Evolutionary conservation across 2,329 filamentous ascomycete genomes (phyloP), one percentile per base, ranked within the genome.

Genomic region (Diaporthe caulivora): DNA sequence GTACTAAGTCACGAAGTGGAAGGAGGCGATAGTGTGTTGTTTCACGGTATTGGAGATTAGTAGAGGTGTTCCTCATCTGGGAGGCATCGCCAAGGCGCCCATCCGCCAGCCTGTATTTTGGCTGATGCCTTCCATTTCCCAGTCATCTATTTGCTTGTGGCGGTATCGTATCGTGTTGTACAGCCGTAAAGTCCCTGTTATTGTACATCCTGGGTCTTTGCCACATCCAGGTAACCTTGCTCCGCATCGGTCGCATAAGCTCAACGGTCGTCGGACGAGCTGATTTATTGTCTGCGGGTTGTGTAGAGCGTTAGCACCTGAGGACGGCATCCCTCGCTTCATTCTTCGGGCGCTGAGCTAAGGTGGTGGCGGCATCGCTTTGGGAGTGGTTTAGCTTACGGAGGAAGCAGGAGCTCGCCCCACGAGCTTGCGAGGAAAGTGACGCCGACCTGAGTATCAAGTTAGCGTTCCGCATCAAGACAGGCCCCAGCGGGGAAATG

Each of bases 351-450:
- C 9, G 62, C 34, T 34, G 44, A n/a, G n/a, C n/a, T n/a, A n/a
- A n/a, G n/a, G 42, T 18, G 29, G 4, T 3, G 44, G 62, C 11
- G 11, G 37, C 3, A 9, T 24, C 37, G 29, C 40, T 26, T 21
- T 21, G 21, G n/a, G 3, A 21, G 24, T 51, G 51, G 15, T n/a
- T 10, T 17, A 40, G 47, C 74, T 75, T 78, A 85, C 83, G 87
- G 85, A 80, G 89, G 89, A 75, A 91, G 84, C 71, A 91, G 83
- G 78, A 87, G 84, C 78, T 91, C 90, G 80, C 87, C 87, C 84
- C 88, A 89, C 72, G 86, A 87, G 84, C 87, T 91, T 77, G 88
- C 85, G 77, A 92, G 85, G 81, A 91, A 89, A 11, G 88, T 87
- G 58, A 91, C 87, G 70, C 89, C 89, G 74, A 85, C 86, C 89